These are phyloP conservation scores for Aegilops bicornis DNA, from an alignment of 176 grass and related monocot species.

Conservation along the genomic window DNA sequence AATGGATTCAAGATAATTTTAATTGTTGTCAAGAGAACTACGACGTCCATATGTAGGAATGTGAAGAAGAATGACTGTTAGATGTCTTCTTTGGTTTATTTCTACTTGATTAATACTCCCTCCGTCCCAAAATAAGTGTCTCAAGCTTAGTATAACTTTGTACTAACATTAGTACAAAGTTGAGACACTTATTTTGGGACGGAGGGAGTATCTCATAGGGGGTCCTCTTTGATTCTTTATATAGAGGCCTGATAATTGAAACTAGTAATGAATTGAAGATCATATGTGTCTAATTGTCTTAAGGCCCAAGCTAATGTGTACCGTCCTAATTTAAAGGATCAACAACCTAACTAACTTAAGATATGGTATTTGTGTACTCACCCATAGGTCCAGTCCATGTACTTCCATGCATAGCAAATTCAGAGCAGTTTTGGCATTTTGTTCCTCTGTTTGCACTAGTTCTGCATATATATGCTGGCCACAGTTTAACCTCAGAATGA, in stretches of 20 bases:
- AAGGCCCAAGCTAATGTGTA: neutral
- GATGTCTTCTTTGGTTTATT: neutral
- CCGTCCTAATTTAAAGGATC: neutral
- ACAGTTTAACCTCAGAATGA: neutral
- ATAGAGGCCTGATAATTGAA: neutral
- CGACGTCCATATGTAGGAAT: constrained; percentile 4
- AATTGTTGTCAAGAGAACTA: neutral
- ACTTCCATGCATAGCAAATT: neutral
- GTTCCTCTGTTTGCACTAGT: too few species aligned
- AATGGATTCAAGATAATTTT: neutral
- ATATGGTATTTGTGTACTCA: neutral
- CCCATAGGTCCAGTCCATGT: neutral
- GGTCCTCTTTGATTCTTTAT: too few species aligned
- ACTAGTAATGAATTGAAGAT: neutral
- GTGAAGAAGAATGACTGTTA: neutral
- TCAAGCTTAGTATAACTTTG: too few species aligned
- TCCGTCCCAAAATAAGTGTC: too few species aligned
- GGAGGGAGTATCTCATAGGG: too few species aligned
- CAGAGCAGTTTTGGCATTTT: too few species aligned
- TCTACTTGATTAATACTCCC: too few species aligned
- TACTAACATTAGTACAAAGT: too few species aligned
- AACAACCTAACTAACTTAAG: neutral
- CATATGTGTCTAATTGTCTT: neutral
- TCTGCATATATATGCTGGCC: neutral
- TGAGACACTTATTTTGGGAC: too few species aligned